phyloP scores from a whole-genome alignment of 2,329 filamentous ascomycete genomes.

The Verticillium longisporum region DNA sequence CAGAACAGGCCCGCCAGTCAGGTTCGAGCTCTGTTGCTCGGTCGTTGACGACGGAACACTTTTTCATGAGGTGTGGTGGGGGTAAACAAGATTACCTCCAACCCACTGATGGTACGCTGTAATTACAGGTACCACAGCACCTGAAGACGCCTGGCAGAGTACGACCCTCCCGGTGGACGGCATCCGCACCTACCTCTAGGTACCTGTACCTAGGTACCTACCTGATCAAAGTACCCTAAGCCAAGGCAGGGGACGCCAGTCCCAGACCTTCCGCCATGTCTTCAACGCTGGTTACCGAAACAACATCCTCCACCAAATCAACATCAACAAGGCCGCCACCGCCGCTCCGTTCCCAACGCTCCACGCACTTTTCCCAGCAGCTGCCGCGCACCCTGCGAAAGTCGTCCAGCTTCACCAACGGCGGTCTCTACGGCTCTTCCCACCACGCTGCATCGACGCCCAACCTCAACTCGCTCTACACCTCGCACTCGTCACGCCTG shows the following conservation, averaged over 20 bases:
- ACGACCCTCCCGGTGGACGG: background rate
- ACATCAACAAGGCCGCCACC: background rate
- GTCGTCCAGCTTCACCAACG: conserved; percentile 23
- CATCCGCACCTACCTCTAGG: background rate
- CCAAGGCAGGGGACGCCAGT: background rate
- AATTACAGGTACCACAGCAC: background rate
- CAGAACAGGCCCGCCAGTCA: background rate
- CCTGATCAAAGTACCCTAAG: too few relatives aligned
- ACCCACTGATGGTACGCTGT: background rate
- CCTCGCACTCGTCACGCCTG: conserved; percentile 37
- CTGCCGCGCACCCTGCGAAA: conserved; percentile 26
- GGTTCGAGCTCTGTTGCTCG: background rate
- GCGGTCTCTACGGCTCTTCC: conserved; percentile 21
- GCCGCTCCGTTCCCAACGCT: conserved; percentile 11
- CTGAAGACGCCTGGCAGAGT: background rate
- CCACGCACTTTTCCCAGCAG: conserved; percentile 1
- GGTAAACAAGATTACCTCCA: background rate
- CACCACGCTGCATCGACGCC: conserved; percentile 45
- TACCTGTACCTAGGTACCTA: background rate
- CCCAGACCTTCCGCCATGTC: background rate
- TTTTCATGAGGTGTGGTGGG: background rate
- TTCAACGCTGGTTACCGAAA: conserved; percentile 2
- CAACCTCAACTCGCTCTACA: conserved; percentile 48
- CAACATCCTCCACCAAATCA: conserved; percentile 1
- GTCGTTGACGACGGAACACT: background rate